Percentiles rank a stretch among this genome's conserved stretches.
phyloP scores from a whole-genome alignment of 2,329 filamentous ascomycete species.

The Cytospora leucostoma region DNA sequence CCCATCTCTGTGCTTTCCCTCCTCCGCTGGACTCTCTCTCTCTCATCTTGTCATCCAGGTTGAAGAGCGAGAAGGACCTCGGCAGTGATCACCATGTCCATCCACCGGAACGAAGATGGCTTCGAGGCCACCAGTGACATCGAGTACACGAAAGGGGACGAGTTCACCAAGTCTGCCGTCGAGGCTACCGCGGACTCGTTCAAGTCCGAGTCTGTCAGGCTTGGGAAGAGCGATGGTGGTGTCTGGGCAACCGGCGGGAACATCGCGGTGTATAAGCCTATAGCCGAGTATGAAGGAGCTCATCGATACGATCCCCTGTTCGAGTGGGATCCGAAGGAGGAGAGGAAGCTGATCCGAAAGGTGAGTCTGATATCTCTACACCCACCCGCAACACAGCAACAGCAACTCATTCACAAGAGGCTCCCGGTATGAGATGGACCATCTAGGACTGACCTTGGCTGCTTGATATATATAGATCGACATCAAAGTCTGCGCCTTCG shows the following conservation, averaged over 20 bases:
- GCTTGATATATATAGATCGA: constrained; percentile 33
- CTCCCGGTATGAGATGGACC: not conserved
- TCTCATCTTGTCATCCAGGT: not conserved
- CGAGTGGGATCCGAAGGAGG: constrained; percentile 58
- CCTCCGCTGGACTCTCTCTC: not conserved
- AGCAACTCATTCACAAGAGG: not conserved
- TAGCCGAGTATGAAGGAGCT: constrained; percentile 57
- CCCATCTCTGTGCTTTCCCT: not conserved
- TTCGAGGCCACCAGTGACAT: constrained; percentile 17
- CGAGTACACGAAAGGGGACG: constrained; percentile 13
- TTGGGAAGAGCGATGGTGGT: constrained; percentile 25
- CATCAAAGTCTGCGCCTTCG: constrained; percentile 37
- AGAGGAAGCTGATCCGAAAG: constrained; percentile 55
- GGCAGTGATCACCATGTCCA: constrained; percentile 12
- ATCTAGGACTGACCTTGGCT: not conserved
- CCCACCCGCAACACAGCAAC: not conserved
- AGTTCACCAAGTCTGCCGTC: constrained; percentile 12
- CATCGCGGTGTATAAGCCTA: constrained; percentile 47
- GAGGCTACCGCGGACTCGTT: constrained; percentile 5
- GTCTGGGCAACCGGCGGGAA: constrained; percentile 20
- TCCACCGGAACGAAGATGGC: not conserved
- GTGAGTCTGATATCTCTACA: constrained; percentile 37
- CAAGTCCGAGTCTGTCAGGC: constrained; percentile 12
- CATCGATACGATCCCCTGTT: constrained; percentile 61
- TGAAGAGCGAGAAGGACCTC: constrained; percentile 9